These are phyloP conservation scores for Trichoderma gamsii DNA, from an alignment of 495 filamentous ascomycete genomes.

Conservation along the genomic window DNA sequence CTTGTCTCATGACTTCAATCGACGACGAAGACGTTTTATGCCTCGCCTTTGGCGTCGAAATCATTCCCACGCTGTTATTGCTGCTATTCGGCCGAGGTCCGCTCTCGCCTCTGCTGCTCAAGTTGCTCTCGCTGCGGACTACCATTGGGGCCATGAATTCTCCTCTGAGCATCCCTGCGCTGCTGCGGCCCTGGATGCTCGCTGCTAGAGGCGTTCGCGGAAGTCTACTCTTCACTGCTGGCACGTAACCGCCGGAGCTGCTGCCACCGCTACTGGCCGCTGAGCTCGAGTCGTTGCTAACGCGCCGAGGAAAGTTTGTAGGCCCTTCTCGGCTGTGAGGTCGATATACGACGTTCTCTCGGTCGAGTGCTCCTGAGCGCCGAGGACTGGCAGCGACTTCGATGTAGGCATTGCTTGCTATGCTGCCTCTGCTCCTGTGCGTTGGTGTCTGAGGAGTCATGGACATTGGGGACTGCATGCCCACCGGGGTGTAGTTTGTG, in stretches of 20 bases:
- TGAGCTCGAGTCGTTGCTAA: conserved; percentile 28
- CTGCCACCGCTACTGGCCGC: conserved; percentile 17
- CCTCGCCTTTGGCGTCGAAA: not conserved
- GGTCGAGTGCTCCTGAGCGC: conserved; percentile 37
- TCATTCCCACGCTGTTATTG: not conserved
- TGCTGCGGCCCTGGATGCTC: not conserved
- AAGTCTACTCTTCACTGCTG: conserved; percentile 5
- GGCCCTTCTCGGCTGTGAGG: conserved; percentile 43
- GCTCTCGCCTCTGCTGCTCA: conserved; percentile 26
- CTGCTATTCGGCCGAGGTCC: conserved; percentile 9
- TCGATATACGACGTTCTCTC: conserved; percentile 35
- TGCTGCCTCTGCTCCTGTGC: conserved; percentile 36
- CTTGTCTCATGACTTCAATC: not conserved
- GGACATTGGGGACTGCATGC: conserved; percentile 37
- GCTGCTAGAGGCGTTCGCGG: not conserved
- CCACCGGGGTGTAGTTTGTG: conserved; percentile 45
- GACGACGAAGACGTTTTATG: conserved; percentile 5
- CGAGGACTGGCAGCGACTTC: conserved; percentile 42
- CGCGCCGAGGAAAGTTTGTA: conserved; percentile 37
- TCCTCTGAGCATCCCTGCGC: not conserved
- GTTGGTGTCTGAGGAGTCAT: conserved; percentile 44
- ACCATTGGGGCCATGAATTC: not conserved
- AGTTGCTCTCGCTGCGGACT: conserved; percentile 24
- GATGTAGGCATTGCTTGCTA: conserved; percentile 30
- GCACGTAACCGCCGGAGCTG: not conserved